Percentiles rank a stretch among this genome's conserved stretches.
phyloP scores from a whole-genome alignment of 805 yeast genomes.

The Ascoidea rubescens region DNA sequence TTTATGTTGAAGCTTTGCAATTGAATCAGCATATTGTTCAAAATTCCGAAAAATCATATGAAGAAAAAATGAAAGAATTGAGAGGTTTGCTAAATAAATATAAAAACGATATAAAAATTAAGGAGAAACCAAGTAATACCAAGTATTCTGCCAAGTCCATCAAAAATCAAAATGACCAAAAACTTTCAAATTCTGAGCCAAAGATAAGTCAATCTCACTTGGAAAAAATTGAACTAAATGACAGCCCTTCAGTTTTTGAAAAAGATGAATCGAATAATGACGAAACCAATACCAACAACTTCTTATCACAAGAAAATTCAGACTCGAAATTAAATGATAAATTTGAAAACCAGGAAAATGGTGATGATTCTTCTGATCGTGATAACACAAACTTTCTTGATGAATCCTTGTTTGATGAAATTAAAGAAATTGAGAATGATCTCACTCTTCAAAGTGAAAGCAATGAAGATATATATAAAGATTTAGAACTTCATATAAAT shows the following conservation, averaged over 20 bases:
- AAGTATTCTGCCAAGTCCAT: too few species aligned
- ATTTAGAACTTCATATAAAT: background rate
- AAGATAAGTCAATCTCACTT: background rate
- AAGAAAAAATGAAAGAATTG: background rate
- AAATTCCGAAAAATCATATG: too few species aligned
- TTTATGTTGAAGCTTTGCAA: too few species aligned
- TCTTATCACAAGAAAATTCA: too few species aligned
- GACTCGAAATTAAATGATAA: background rate
- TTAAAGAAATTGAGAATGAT: constrained; percentile 38
- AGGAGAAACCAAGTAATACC: background rate
- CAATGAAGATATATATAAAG: constrained; percentile 18
- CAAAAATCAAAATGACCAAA: too few species aligned
- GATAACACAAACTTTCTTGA: constrained; percentile 42
- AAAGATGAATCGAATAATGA: too few species aligned
- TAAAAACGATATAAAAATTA: background rate
- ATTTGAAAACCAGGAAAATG: constrained; percentile 30
- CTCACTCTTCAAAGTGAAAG: constrained; percentile 42
- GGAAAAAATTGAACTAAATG: background rate
- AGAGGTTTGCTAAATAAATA: too few species aligned
- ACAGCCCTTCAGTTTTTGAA: background rate
- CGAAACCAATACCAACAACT: too few species aligned
- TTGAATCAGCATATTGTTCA: background rate
- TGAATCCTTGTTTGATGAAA: constrained; percentile 32
- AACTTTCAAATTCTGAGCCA: background rate
- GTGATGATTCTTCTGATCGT: constrained; percentile 30